Evolutionary conservation across 768 basidiomycete species (phyloP), one percentile per base, ranked within the genome.

Genomic region (Bullera alba): DNA sequence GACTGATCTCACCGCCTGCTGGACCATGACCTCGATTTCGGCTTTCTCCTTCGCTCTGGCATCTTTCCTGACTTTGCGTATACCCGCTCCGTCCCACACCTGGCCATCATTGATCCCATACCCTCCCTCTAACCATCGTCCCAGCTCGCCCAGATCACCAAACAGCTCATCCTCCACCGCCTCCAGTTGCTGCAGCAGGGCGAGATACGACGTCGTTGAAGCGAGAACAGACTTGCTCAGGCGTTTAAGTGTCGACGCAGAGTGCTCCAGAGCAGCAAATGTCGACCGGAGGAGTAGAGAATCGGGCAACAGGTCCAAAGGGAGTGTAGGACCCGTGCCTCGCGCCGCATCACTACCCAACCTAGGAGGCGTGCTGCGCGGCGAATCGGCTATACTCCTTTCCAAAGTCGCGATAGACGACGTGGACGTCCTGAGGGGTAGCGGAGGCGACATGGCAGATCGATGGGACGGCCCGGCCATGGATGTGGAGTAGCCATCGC

Each of bases 91-190:
- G 46, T 56, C 54, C 65, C 63, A 68, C 7, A 65, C 27, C 2
- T 44, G 50, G 0, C 50, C 56, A 8, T 21, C 37, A 22, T 35
- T 7, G 14, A 65, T 30, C 0, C 57, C 63, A 56, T 54, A 69
- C 5, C 58, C 63, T 28, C 48, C 53, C 30, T 65, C 67, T 28
- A 69, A 27, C 50, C 53, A 69, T 23, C 53, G 43, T 6, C 58
- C 61, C 14, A 69, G 47, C 25, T 69, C 67, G 7, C 61, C 61
- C 10, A 69, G 26, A 5, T 46, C 46, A 16, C 25, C 16, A 34
- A 61, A 56, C 17, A 69, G 32, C 32, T 63, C 67, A 23, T 69
- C 63, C 50, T 69, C 67, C 4, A 61, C 61, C 28, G 43, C 54
- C 32, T 69, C 63, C 3, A 69, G 47, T 36, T 65, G 61, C 28